Percentiles rank a stretch among this genome's conserved stretches.
Conservation (phyloP, 2,329 filamentous ascomycete genomes). For the Orbilia oligospora region DNA sequence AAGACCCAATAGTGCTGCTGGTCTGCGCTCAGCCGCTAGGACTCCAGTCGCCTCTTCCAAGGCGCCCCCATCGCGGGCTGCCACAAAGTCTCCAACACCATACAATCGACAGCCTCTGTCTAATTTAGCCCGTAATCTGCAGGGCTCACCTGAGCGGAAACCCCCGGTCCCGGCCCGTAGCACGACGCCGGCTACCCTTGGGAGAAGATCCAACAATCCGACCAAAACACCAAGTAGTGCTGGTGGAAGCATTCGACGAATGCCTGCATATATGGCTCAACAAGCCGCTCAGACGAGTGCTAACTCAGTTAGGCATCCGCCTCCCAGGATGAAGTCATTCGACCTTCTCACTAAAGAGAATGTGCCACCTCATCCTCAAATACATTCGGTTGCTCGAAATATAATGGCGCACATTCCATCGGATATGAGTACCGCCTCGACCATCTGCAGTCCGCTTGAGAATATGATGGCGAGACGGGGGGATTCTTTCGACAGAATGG, state of each 20-base stretch:
- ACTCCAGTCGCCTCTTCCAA: constrained; percentile 34
- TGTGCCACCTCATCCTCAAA: constrained; percentile 37
- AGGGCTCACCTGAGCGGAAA: constrained; percentile 54
- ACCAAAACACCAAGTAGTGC: constrained; percentile 58
- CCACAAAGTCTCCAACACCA: constrained; percentile 58
- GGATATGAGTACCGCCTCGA: constrained; percentile 29
- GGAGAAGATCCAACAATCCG: constrained; percentile 36
- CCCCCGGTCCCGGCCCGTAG: constrained; percentile 35
- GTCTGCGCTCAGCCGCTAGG: constrained; percentile 42
- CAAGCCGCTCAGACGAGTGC: constrained; percentile 38
- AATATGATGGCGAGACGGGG: constrained; percentile 43
- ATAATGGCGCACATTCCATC: constrained; percentile 52
- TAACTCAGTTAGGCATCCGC: constrained; percentile 36
- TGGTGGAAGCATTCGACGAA: constrained; percentile 49
- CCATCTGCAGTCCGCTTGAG: constrained; percentile 46
- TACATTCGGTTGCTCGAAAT: constrained; percentile 42
- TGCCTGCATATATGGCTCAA: constrained; percentile 60
- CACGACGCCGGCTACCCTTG: constrained; percentile 54
- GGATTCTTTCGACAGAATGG: constrained; percentile 30
- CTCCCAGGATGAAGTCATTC: constrained; percentile 54
- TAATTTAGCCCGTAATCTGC: constrained; percentile 47
- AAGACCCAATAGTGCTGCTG: constrained; percentile 51
- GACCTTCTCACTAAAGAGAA: constrained; percentile 46
- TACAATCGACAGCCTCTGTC: constrained; percentile 48
- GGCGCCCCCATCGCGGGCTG: constrained; percentile 34